Evolutionary conservation across 2,329 filamentous ascomycete genomes (phyloP).

Genomic region (Nannizziopsis barbatae): DNA sequence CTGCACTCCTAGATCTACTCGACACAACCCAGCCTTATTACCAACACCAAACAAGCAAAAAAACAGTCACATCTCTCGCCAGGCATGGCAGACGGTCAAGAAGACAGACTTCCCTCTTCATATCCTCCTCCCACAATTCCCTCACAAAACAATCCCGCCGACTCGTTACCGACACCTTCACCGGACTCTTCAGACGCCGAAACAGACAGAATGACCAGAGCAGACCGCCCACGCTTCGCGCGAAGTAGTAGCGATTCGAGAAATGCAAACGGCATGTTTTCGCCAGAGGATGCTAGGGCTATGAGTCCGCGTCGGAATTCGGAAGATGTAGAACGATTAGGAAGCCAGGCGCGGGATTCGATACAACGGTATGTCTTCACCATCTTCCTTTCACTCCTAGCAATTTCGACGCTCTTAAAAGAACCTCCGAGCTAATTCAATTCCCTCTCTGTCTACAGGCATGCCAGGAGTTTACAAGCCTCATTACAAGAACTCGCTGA

Average conservation of each 20-base stretch:
- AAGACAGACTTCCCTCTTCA: too few species aligned
- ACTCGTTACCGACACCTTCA: constrained; percentile 28
- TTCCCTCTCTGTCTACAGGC: constrained; percentile 43
- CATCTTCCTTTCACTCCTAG: background rate
- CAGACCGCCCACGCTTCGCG: constrained; percentile 54
- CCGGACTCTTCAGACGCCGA: constrained; percentile 41
- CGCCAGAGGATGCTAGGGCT: constrained; percentile 76
- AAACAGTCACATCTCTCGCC: too few species aligned
- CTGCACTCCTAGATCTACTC: too few species aligned
- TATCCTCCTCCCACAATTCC: constrained; percentile 31
- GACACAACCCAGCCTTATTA: too few species aligned
- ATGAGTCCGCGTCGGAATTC: constrained; percentile 91
- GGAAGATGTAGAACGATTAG: constrained; percentile 79
- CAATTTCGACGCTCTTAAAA: background rate
- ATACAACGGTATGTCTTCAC: constrained; percentile 46
- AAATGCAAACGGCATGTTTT: constrained; percentile 61
- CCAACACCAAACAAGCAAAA: too few species aligned
- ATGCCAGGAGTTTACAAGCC: constrained; percentile 78
- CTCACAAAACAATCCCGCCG: constrained; percentile 2
- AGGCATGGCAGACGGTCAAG: too few species aligned
- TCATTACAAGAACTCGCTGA: constrained; percentile 83
- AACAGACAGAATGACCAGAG: constrained; percentile 34
- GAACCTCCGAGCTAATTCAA: background rate
- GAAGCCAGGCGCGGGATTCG: constrained; percentile 62
- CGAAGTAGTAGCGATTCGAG: constrained; percentile 72